Base-by-base conservation (phyloP, 371 early-diverging fungal genomes). In the Mucor indicus region DNA sequence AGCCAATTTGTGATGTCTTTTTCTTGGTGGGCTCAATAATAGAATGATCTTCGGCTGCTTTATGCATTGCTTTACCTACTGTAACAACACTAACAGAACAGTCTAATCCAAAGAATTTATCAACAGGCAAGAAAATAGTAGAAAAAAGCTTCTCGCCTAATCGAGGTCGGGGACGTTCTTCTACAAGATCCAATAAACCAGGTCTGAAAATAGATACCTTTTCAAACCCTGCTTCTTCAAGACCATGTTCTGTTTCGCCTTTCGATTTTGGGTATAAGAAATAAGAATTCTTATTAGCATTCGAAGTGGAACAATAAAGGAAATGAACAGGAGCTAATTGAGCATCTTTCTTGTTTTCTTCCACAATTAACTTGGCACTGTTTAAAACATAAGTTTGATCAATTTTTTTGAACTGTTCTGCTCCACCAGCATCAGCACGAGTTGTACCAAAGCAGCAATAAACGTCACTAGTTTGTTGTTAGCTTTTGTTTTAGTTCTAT, bases 381-480 rank as follows among this genome's bases (percentile, higher is more conserved):
- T 81, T 72, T 6, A 89, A 43, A 3, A 83, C 84, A 38, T 89
- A 89, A 23, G 76, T 80, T 45, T 89, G 89, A 50, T 90, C 92
- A 44, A 90, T 84, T 53, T 77, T 80, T 44, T 62, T 54, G 50
- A 89, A 91, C 5, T 64, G 72, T 13, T 82, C 85, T 1, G 80
- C 75, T 11, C 72, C 73, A 16, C 90, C 92, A 43, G 86, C 81
- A 44, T 66, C 77, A 7, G 72, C 75, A 1, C 82, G 75, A 0
- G 89, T 89, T 4, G 89, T 87, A 16, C 50, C 45, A 21, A 47
- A 36, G 12, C 44, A 51, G 20, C 40, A 44, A 56, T 15, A 61
- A 1, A 55, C 51, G n/a, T 54, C 38, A 19, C 54, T 46, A 20
- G 5, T 27, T 7, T 27, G 11, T 27, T 5, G 11, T 27, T 35